Evolutionary conservation across 2,329 filamentous ascomycete species (phyloP), one percentile per base, ranked within the genome.

Genomic region (Calonectria pauciramosa): DNA sequence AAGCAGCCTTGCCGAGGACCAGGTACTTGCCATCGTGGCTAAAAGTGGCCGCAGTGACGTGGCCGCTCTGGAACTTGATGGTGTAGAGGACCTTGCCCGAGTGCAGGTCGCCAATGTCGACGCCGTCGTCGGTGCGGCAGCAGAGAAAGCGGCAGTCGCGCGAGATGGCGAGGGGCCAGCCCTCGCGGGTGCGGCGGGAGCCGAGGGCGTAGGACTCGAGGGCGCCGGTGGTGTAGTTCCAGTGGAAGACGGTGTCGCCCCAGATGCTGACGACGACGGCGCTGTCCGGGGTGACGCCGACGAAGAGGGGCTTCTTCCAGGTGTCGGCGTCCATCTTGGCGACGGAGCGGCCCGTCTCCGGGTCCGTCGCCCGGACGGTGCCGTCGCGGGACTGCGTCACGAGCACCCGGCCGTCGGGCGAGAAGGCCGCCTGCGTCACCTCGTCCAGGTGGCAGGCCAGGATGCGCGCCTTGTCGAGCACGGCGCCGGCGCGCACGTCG

Each of bases 91-190:
- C 80, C 32, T 76, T 77, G 10, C 84, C 84, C n/a, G 82, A 83
- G 63, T 80, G 79, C 30, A 82, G 68, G 54, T 85, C 83, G 64
- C 81, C 82, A 8, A 86, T 77, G 52, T 86, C 84, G 8, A 85
- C 80, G 11, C 84, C 84, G 1, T 83, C 82, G 59, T 85, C 82
- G 1, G 82, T 86, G 59, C 83, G 79, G 66, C 83, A 86, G 60
- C 77, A 82, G 28, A 86, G 60, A 70, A 84, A 84, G 36, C 81
- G 76, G 38, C 84, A 85, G 72, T 86, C 84, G 0, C 79, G 80
- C 9, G 84, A 86, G n/a, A 85, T 79, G 41, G 80, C 81, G 14
- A 86, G 73, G 3, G 84, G 84, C 83, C 84, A 85, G 2, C 84
- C 84, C 73, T 86, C 84, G 36, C 76, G 77, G 9, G 63, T 73